Evolutionary conservation across 2,329 filamentous ascomycete genomes (phyloP).

Genomic region (Madurella mycetomatis): DNA sequence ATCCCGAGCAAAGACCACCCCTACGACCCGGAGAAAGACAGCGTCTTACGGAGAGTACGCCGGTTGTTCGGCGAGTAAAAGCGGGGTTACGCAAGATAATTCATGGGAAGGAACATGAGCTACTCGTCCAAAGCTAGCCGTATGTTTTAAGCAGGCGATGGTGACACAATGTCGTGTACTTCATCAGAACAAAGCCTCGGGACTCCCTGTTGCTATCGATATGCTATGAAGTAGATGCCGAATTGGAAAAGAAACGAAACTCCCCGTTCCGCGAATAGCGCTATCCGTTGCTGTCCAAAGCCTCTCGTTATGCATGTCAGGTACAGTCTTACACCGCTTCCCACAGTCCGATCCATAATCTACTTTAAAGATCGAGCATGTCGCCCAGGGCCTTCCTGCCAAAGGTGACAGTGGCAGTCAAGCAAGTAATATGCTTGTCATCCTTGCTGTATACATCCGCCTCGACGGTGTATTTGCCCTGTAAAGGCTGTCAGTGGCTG

Average conservation of each 20-base stretch:
- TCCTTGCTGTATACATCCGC: constrained; percentile 79
- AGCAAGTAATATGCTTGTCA: constrained; percentile 74
- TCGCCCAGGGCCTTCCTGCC: constrained; percentile 35
- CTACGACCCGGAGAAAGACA: constrained; percentile 98
- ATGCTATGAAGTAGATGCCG: constrained; percentile 7
- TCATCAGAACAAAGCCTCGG: constrained; percentile 3
- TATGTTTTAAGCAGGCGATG: neutral
- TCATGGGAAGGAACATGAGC: no score
- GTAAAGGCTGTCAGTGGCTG: constrained; percentile 21
- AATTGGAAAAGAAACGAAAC: neutral
- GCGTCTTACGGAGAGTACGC: constrained; percentile 81
- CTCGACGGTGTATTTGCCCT: constrained; percentile 86
- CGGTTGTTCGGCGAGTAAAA: constrained; percentile 63
- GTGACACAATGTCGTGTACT: constrained; percentile 2
- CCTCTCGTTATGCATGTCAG: constrained; percentile 10
- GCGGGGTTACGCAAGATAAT: neutral
- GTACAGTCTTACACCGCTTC: constrained; percentile 5
- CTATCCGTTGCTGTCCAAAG: neutral
- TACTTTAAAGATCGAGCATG: constrained; percentile 36
- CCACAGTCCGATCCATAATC: neutral
- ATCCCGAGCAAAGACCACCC: constrained; percentile 99
- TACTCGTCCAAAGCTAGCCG: neutral
- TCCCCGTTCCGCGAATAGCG: constrained; percentile 3
- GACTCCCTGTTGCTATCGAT: constrained; percentile 7
- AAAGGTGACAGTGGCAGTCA: constrained; percentile 71